A percentile compares a stretch with the other conserved stretches of the same genome.
phyloP scores from a whole-genome alignment of 495 filamentous ascomycete species.

The Podospora conica region DNA sequence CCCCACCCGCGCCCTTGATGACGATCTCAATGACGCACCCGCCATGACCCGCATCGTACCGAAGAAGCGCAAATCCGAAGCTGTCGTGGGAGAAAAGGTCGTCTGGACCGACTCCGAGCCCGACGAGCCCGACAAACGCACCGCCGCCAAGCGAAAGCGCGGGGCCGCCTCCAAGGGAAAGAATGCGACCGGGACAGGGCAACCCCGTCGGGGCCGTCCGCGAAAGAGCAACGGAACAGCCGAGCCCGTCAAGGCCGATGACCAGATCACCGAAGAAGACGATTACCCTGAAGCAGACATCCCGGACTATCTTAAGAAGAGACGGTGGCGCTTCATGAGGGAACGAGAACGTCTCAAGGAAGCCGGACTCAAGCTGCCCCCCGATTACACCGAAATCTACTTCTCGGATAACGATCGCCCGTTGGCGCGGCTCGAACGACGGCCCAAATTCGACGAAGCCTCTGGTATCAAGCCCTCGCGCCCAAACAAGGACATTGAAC shows the following conservation, averaged over 20 bases:
- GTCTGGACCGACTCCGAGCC: slow-evolving; percentile 38
- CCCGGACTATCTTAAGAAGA: slow-evolving; percentile 44
- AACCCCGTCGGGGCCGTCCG: neutral
- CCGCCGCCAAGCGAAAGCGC: slow-evolving; percentile 1
- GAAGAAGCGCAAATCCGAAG: slow-evolving; percentile 23
- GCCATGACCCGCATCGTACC: neutral
- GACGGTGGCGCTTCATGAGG: slow-evolving; percentile 54
- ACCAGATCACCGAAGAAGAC: slow-evolving; percentile 14
- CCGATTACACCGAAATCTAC: slow-evolving; percentile 70
- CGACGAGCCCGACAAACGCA: slow-evolving; percentile 31
- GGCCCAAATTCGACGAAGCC: slow-evolving; percentile 56
- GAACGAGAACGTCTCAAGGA: slow-evolving; percentile 53
- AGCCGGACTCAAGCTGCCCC: slow-evolving; percentile 69
- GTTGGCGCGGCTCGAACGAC: slow-evolving; percentile 52
- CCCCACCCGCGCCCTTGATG: slow-evolving; percentile 1
- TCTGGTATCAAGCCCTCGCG: slow-evolving; percentile 53
- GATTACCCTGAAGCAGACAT: slow-evolving; percentile 29
- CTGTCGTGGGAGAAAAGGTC: slow-evolving; percentile 30
- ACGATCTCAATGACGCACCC: neutral
- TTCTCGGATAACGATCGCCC: slow-evolving; percentile 81
- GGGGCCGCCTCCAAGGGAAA: slow-evolving; percentile 21
- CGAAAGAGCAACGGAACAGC: slow-evolving; percentile 3
- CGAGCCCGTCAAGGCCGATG: neutral
- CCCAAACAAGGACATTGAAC: slow-evolving; percentile 65
- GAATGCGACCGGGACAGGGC: neutral